These are phyloP conservation scores for Phaffomyces opuntiae DNA, from an alignment of 805 yeast species.

Conservation along the genomic window DNA sequence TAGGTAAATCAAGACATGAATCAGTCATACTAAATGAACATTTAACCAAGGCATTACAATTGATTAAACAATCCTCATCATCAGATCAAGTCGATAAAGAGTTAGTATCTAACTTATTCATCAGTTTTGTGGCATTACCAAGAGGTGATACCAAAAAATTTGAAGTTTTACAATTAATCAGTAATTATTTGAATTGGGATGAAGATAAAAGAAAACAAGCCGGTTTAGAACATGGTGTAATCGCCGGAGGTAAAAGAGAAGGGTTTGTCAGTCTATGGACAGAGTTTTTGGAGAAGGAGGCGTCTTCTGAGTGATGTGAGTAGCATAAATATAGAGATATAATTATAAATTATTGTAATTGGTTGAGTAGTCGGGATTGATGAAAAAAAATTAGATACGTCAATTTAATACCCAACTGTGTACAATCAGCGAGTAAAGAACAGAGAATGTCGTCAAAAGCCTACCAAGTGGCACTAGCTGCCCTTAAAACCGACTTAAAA, in stretches of 20 bases:
- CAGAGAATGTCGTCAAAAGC: constrained; percentile 17
- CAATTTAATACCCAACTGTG: too few species aligned
- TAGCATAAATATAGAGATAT: too few species aligned
- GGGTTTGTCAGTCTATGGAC: constrained; percentile 75
- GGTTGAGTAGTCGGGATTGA: too few species aligned
- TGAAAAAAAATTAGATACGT: background rate
- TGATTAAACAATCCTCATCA: constrained; percentile 72
- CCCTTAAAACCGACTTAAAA: constrained; percentile 38
- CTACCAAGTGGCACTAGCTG: constrained; percentile 26
- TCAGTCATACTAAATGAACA: constrained; percentile 92
- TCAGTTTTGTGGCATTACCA: constrained; percentile 81
- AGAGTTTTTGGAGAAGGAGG: constrained; percentile 69
- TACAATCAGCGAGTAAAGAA: too few species aligned
- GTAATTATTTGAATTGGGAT: constrained; percentile 85
- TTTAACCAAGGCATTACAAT: constrained; percentile 81
- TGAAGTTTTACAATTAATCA: constrained; percentile 80
- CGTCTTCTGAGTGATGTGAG: constrained; percentile 18
- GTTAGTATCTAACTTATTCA: constrained; percentile 75
- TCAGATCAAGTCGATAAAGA: constrained; percentile 82
- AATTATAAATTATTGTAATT: too few species aligned
- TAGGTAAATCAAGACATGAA: constrained; percentile 92
- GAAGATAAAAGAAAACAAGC: constrained; percentile 71
- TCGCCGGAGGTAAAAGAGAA: constrained; percentile 18
- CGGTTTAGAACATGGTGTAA: constrained; percentile 43
- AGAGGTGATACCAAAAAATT: constrained; percentile 92